Evolutionary conservation across 1,139 yeast genomes (phyloP).

Genomic region (Wickerhamomyces sp.): DNA sequence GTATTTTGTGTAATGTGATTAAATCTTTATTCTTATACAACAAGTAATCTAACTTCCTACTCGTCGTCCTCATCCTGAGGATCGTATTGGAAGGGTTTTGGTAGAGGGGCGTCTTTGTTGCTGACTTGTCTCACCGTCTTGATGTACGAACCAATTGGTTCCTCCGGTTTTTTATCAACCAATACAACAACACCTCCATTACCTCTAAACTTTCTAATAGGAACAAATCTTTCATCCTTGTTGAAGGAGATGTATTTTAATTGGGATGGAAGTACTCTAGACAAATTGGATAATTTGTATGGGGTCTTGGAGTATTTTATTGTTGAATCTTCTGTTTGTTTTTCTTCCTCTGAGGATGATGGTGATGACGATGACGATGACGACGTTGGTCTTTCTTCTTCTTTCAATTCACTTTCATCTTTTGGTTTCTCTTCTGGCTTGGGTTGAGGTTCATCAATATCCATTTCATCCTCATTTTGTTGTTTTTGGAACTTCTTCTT

Average conservation of each 20-base stretch:
- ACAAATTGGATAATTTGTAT: conserved; percentile 69
- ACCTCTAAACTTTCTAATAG: conserved; percentile 78
- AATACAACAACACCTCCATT: conserved; percentile 80
- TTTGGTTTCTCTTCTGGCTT: conserved; percentile 20
- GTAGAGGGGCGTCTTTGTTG: conserved; percentile 84
- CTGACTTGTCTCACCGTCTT: conserved; percentile 84
- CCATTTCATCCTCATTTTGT: conserved; percentile 29
- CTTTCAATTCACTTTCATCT: conserved; percentile 26
- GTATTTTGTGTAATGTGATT: too few relatives aligned
- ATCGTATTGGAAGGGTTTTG: conserved; percentile 61
- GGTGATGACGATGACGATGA: too few relatives aligned
- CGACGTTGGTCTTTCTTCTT: conserved; percentile 21
- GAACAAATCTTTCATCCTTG: conserved; percentile 73
- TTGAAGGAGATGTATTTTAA: conserved; percentile 75
- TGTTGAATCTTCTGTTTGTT: conserved; percentile 29
- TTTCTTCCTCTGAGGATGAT: conserved; percentile 19
- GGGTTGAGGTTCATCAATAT: conserved; percentile 33
- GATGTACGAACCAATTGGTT: conserved; percentile 55
- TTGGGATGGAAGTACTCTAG: conserved; percentile 91
- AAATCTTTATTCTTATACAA: too few relatives aligned
- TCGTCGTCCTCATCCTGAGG: conserved; percentile 13
- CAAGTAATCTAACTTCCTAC: too few relatives aligned
- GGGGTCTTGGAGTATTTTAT: conserved; percentile 49
- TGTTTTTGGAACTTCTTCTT: conserved; percentile 69
- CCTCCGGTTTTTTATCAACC: conserved; percentile 64